These are phyloP conservation scores for Aspergillus ibericus DNA, from an alignment of 2,329 filamentous ascomycete species.

Conservation along the genomic window DNA sequence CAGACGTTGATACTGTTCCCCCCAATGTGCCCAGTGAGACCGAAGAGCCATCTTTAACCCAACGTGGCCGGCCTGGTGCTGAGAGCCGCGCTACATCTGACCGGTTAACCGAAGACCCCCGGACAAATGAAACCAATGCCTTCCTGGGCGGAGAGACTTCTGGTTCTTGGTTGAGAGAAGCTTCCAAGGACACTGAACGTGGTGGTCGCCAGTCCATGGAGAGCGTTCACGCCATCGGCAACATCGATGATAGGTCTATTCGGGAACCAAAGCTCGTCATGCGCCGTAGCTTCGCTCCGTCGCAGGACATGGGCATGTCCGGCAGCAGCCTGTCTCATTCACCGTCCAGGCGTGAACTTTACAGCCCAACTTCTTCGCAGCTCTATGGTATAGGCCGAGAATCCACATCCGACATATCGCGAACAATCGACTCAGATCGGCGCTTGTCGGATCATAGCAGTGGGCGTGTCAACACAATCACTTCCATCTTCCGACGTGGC, in stretches of 20 bases:
- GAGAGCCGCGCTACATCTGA: slow-evolving; percentile 13
- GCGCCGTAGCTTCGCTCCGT: slow-evolving; percentile 34
- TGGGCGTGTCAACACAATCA: slow-evolving; percentile 56
- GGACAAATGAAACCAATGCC: slow-evolving; percentile 4
- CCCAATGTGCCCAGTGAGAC: slow-evolving; percentile 7
- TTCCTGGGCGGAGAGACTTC: slow-evolving; percentile 12
- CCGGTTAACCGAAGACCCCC: slow-evolving; percentile 9
- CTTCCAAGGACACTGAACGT: slow-evolving; percentile 31
- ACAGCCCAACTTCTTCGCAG: slow-evolving; percentile 55
- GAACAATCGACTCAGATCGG: slow-evolving; percentile 53
- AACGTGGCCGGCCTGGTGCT: slow-evolving; percentile 9
- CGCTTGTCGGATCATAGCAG: slow-evolving; percentile 58
- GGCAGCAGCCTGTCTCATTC: slow-evolving; percentile 41
- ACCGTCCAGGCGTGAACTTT: slow-evolving; percentile 47
- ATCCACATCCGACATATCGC: slow-evolving; percentile 55
- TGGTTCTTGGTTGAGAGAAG: slow-evolving; percentile 36
- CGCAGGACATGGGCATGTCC: slow-evolving; percentile 36
- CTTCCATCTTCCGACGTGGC: slow-evolving; percentile 73
- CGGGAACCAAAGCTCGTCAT: slow-evolving; percentile 28
- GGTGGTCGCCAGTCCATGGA: slow-evolving; percentile 29
- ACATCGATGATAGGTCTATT: slow-evolving; percentile 36
- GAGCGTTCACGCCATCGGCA: slow-evolving; percentile 34
- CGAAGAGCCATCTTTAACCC: slow-evolving; percentile 2
- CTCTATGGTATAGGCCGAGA: slow-evolving; percentile 51
- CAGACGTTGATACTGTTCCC: slow-evolving; percentile 43